Conservation (phyloP, 768 basidiomycete species). For the Panus rudis region DNA sequence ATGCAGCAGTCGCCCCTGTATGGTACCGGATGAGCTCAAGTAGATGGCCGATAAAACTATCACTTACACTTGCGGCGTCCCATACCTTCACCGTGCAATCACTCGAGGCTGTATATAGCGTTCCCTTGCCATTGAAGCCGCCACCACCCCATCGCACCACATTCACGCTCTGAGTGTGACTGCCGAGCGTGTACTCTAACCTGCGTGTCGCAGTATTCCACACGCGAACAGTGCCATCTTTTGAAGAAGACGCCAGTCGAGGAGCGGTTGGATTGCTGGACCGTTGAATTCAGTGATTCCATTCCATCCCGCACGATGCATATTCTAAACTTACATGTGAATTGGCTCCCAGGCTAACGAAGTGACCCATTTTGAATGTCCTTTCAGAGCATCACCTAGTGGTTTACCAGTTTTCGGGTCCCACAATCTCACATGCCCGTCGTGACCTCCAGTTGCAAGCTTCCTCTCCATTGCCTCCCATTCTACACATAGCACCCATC, state of each 20-base stretch:
- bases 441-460: conserved; percentile 90
- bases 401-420: conserved; percentile 88
- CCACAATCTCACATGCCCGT: conserved; percentile 89
- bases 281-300: not conserved
- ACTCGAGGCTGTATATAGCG: conserved; percentile 91
- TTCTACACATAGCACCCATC: conserved; percentile 96
- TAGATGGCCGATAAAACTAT: not conserved
- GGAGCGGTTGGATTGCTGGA: conserved; percentile 69
- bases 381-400: conserved; percentile 82
- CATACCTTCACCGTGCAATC: conserved; percentile 93
- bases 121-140: conserved; percentile 52
- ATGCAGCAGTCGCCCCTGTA: conserved; percentile 77
- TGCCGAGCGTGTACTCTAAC: conserved; percentile 80
- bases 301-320: too few relatives aligned
- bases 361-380: conserved; percentile 96
- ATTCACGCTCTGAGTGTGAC: conserved; percentile 92
- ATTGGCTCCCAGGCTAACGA: conserved; percentile 95
- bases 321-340: conserved; percentile 57
- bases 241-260: conserved; percentile 89
- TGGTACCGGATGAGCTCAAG: not conserved
- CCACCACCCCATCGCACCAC: conserved; percentile 95
- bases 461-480: conserved; percentile 93
- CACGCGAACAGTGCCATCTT: conserved; percentile 93
- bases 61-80: conserved; percentile 71
- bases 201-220: conserved; percentile 75